Percentiles rank a stretch among this genome's conserved stretches.
These are phyloP conservation scores for Cytospora paraplurivora DNA, from an alignment of 2,329 filamentous ascomycete genomes.

Conservation along the genomic window DNA sequence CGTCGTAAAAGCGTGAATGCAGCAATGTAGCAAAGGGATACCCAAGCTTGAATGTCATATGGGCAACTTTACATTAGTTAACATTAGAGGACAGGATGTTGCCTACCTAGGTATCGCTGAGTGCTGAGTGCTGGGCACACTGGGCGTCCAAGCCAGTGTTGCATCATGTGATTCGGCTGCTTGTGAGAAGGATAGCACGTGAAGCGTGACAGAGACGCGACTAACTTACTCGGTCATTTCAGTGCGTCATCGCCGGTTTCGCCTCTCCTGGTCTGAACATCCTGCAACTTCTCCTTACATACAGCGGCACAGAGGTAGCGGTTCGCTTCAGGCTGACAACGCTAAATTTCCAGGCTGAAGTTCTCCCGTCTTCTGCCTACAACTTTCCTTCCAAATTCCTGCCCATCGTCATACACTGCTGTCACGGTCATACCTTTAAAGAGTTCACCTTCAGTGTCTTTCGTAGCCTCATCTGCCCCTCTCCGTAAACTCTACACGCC, in stretches of 20 bases:
- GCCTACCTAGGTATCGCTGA: too few relatives aligned
- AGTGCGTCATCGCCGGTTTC: conserved; percentile 20
- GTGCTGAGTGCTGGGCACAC: too few relatives aligned
- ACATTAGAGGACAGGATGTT: too few relatives aligned
- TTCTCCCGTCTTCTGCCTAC: neutral
- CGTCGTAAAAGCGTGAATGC: too few relatives aligned
- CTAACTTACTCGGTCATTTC: neutral
- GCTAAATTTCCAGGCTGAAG: neutral
- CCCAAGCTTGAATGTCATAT: too few relatives aligned
- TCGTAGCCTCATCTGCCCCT: neutral
- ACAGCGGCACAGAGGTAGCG: conserved; percentile 1
- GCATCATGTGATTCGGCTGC: too few relatives aligned
- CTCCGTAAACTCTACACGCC: neutral
- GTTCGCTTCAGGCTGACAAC: neutral
- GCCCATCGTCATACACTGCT: neutral
- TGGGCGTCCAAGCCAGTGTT: too few relatives aligned
- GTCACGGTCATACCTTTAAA: neutral
- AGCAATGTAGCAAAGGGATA: too few relatives aligned
- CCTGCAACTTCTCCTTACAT: conserved; percentile 4
- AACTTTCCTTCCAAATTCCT: neutral
- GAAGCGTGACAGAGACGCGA: conserved; percentile 19
- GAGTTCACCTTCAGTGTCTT: neutral
- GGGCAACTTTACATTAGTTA: too few relatives aligned
- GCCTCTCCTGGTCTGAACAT: conserved; percentile 12
- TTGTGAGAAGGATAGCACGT: neutral